Evolutionary conservation across 441 rosid species (phyloP).

Genomic region (Theobroma grandiflorum): DNA sequence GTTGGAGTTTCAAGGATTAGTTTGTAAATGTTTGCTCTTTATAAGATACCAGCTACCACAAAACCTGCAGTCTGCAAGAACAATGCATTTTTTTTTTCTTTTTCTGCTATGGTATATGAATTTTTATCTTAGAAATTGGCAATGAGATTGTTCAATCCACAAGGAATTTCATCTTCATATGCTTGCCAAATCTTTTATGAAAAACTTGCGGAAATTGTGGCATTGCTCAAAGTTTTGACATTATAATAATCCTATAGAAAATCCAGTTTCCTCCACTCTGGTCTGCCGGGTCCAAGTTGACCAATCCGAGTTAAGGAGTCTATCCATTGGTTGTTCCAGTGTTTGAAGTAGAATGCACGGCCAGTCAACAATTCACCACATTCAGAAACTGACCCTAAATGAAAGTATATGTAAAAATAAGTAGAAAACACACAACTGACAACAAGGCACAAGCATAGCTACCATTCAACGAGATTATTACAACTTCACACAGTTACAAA

Average conservation of each 20-base stretch:
- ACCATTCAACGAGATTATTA: slow-evolving; percentile 45
- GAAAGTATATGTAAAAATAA: neutral
- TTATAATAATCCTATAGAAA: no score
- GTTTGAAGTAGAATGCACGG: slow-evolving; percentile 35
- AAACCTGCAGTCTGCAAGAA: neutral
- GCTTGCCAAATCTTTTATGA: neutral
- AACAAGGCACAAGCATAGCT: slow-evolving; percentile 22
- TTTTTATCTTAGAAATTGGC: no score
- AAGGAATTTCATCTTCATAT: no score
- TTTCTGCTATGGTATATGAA: no score
- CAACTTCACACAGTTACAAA: neutral
- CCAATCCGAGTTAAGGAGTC: neutral
- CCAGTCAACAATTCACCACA: slow-evolving; percentile 24
- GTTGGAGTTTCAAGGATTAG: neutral
- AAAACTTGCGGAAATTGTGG: neutral
- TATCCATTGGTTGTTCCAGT: slow-evolving; percentile 6
- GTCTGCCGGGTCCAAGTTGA: neutral
- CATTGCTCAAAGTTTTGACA: neutral
- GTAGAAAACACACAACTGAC: neutral
- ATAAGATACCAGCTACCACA: neutral
- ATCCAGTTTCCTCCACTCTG: neutral
- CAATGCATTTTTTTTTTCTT: no score
- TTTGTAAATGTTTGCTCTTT: neutral
- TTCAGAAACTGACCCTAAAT: neutral
- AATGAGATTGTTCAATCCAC: no score